phyloP scores from a whole-genome alignment of 2,329 filamentous ascomycete genomes.

The Coniochaeta sp. region DNA sequence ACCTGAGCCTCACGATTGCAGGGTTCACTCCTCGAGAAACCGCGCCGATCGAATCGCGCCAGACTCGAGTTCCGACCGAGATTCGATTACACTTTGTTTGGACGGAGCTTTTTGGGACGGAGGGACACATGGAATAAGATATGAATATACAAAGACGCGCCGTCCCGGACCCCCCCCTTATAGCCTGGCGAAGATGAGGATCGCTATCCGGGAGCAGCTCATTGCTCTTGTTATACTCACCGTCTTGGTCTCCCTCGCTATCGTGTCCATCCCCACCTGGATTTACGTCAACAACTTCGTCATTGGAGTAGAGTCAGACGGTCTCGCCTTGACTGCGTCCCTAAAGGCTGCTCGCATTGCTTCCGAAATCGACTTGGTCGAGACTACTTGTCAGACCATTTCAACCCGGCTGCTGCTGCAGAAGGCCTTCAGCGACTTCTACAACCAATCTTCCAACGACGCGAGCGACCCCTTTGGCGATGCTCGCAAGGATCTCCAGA shows the following conservation, averaged over 20 bases:
- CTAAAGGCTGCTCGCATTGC: slow-evolving; percentile 79
- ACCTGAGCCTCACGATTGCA: not conserved
- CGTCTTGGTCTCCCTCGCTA: slow-evolving; percentile 66
- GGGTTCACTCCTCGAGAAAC: not conserved
- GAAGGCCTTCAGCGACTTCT: slow-evolving; percentile 42
- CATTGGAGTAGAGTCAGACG: slow-evolving; percentile 44
- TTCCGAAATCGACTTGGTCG: slow-evolving; percentile 71
- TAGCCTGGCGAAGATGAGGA: slow-evolving; percentile 57
- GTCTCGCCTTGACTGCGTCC: slow-evolving; percentile 71
- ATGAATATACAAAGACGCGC: not conserved
- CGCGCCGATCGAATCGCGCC: not conserved
- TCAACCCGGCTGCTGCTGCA: slow-evolving; percentile 60
- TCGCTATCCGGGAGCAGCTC: slow-evolving; percentile 84
- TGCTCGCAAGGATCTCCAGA: slow-evolving; percentile 59
- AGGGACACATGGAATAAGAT: not conserved
- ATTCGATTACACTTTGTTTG: not conserved
- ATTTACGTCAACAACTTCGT: slow-evolving; percentile 51
- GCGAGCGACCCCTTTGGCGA: slow-evolving; percentile 48
- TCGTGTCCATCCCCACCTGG: slow-evolving; percentile 73
- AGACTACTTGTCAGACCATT: slow-evolving; percentile 67
- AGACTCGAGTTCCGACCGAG: not conserved
- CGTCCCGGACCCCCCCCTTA: slow-evolving; percentile 13
- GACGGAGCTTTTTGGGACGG: not conserved
- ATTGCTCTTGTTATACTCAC: slow-evolving; percentile 70
- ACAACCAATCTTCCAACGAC: slow-evolving; percentile 44